Percentiles rank a stretch among this genome's conserved stretches.
Conservation (phyloP, 2,329 filamentous ascomycete species). For the Triangularia verruculosa region DNA sequence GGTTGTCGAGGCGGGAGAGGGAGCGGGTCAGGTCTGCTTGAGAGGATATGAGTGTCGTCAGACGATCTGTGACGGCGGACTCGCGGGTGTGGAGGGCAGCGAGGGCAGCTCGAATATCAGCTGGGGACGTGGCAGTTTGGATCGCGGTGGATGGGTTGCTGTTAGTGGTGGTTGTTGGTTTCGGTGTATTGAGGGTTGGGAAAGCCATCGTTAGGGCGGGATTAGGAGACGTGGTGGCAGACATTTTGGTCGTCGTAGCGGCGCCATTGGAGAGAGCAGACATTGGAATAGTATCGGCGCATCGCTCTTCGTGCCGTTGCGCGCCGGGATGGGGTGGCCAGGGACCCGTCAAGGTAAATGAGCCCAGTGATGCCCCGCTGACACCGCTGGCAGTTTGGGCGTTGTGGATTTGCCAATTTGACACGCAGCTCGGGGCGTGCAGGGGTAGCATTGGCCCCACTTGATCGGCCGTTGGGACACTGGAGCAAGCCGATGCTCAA, state of each 20-base stretch:
- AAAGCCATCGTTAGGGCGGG: conserved; percentile 14
- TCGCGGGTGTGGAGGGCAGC: conserved; percentile 74
- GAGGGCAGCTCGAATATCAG: conserved; percentile 77
- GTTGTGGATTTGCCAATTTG: conserved; percentile 2
- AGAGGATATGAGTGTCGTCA: conserved; percentile 74
- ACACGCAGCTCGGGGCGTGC: not conserved
- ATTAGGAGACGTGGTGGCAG: conserved; percentile 16
- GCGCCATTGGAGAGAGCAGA: conserved; percentile 47
- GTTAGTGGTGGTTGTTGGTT: conserved; percentile 17
- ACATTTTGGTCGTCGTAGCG: conserved; percentile 35
- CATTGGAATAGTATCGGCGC: conserved; percentile 36
- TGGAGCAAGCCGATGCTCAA: not conserved
- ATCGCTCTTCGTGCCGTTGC: not conserved
- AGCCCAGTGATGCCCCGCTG: conserved; percentile 6
- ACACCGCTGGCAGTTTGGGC: not conserved
- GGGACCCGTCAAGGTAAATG: conserved; percentile 1
- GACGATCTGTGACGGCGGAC: conserved; percentile 66
- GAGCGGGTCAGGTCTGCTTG: conserved; percentile 86
- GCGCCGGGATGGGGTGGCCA: not conserved
- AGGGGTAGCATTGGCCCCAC: conserved; percentile 1
- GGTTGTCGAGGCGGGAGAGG: conserved; percentile 79
- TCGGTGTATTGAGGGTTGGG: conserved; percentile 12
- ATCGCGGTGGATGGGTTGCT: conserved; percentile 41
- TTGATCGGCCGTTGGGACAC: conserved; percentile 1
- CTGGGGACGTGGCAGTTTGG: conserved; percentile 68